Evolutionary conservation across 2,329 filamentous ascomycete genomes (phyloP).

Genomic region (Fusarium caatingaense): DNA sequence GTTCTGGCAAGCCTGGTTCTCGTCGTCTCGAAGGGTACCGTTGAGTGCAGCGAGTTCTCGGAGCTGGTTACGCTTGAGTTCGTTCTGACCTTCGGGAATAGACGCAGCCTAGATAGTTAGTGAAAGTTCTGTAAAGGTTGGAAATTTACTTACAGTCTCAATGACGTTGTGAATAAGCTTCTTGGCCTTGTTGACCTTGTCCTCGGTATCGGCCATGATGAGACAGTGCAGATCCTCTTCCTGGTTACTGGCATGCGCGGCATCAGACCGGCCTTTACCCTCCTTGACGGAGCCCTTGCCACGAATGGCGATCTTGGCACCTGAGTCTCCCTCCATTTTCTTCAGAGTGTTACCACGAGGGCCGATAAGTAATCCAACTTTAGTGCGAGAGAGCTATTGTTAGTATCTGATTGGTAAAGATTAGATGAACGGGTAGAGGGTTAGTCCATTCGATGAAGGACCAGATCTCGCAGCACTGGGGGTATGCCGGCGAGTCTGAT

Average conservation of each 20-base stretch:
- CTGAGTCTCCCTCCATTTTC: slow-evolving; percentile 98
- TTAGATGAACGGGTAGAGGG: slow-evolving; percentile 50
- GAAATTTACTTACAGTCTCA: slow-evolving; percentile 79
- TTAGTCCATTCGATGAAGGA: slow-evolving; percentile 51
- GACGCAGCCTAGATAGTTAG: slow-evolving; percentile 81
- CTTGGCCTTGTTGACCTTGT: slow-evolving; percentile 99
- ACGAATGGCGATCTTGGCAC: slow-evolving; percentile 98
- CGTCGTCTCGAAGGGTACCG: slow-evolving; percentile 97
- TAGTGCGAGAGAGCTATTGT: slow-evolving; percentile 87
- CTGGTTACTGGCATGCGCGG: slow-evolving; percentile 99
- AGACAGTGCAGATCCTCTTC: slow-evolving; percentile 99
- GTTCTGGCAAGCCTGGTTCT: slow-evolving; percentile 99
- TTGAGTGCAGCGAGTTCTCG: slow-evolving; percentile 97
- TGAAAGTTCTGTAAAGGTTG: not conserved
- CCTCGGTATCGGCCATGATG: slow-evolving; percentile 99
- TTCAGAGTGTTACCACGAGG: slow-evolving; percentile 99
- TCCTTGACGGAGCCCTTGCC: slow-evolving; percentile 99
- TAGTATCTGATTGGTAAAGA: slow-evolving; percentile 71
- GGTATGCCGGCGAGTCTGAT: slow-evolving; percentile 54
- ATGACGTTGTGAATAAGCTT: slow-evolving; percentile 98
- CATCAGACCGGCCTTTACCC: slow-evolving; percentile 98
- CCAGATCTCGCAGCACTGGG: slow-evolving; percentile 49
- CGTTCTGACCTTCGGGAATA: slow-evolving; percentile 98
- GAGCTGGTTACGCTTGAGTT: slow-evolving; percentile 98
- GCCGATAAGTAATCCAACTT: slow-evolving; percentile 99